A percentile compares a stretch with the other conserved stretches of the same genome.
phyloP scores from a whole-genome alignment of 2,329 filamentous ascomycete genomes.

The Cyphellophora attinorum region DNA sequence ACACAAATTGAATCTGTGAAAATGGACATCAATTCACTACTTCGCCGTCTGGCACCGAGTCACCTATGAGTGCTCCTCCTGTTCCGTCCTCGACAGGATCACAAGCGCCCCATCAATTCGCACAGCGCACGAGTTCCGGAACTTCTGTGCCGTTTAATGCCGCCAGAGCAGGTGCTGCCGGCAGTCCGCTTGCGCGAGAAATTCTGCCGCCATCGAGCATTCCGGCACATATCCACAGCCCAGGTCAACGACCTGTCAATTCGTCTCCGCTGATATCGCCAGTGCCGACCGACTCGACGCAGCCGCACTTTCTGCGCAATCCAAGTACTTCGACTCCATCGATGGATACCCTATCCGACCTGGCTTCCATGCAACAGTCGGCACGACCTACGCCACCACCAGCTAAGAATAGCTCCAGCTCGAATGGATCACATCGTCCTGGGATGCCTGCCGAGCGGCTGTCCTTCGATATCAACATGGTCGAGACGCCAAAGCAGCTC shows the following conservation, averaged over 20 bases:
- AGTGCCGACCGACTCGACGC: conserved; percentile 26
- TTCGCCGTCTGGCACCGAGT: conserved; percentile 16
- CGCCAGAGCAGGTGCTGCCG: conserved; percentile 14
- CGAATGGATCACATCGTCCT: conserved; percentile 29
- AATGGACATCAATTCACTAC: conserved; percentile 18
- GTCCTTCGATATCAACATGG: conserved; percentile 36
- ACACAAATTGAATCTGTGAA: no score
- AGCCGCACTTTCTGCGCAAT: conserved; percentile 26
- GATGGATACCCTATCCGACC: conserved; percentile 40
- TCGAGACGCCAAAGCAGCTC: conserved; percentile 30
- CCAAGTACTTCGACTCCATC: conserved; percentile 35
- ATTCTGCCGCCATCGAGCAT: conserved; percentile 19
- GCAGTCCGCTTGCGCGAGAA: conserved; percentile 32
- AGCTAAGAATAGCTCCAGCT: conserved; percentile 29
- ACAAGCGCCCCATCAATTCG: conserved; percentile 28
- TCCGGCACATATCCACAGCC: conserved; percentile 27
- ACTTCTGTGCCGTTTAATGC: conserved; percentile 20
- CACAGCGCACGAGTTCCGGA: conserved; percentile 26
- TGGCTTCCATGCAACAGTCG: conserved; percentile 37
- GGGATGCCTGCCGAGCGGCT: conserved; percentile 22
- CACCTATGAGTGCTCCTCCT: conserved; percentile 9
- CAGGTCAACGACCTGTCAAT: conserved; percentile 26
- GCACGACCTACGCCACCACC: conserved; percentile 29
- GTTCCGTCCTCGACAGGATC: no score
- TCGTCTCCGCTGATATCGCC: conserved; percentile 28